Evolutionary conservation across 108 stramenopile species (phyloP), one percentile per base, ranked within the genome.

Genomic region (Cyclotella choctawhatcheeana): DNA sequence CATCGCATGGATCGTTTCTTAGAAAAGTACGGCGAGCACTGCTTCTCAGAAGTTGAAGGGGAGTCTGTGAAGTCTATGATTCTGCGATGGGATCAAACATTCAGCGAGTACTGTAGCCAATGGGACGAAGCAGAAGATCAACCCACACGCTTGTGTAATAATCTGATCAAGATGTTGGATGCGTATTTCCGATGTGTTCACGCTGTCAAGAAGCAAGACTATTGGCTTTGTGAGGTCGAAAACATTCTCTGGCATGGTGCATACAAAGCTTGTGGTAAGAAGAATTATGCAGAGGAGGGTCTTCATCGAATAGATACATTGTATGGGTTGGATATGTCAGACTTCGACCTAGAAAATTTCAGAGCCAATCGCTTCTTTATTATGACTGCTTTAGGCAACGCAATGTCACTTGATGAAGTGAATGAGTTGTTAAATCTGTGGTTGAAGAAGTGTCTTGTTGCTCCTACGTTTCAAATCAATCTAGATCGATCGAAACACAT

Each of bases 171-270:
- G 20, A 14, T 51, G 50, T 5, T 51, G 17, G 50, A 51, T 5
- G 6, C 50, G 10, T 51, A 51, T n/a, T 51, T 51, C 5, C 16
- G 50, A 17, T 20, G 50, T 17, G 16, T 51, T 5, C 50, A 51
- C 17, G 50, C 50, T 14, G 50, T 51, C 16, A 51, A 51, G 50
- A 51, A 51, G 4, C 18, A 51, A n/a, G 18, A 51, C 20, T 51
- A n/a, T 51, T 51, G 50, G 50, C 6, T 51, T 8, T 51, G 50
- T n/a, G 50, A 51, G 17, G 50, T n/a, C 16, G 50, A 51, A 21
- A n/a, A n/a, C 18, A 21, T 51, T 5, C 10, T 8, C 10, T 17
- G 50, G 50, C 6, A 14, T 5, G 50, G 50, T 5, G 6, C 12
- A 8, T 21, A 51, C 50, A 51, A 51, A 17, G 5, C 18, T 14